phyloP scores from a whole-genome alignment of 345 rosid genomes.

The Turnera subulata region DNA sequence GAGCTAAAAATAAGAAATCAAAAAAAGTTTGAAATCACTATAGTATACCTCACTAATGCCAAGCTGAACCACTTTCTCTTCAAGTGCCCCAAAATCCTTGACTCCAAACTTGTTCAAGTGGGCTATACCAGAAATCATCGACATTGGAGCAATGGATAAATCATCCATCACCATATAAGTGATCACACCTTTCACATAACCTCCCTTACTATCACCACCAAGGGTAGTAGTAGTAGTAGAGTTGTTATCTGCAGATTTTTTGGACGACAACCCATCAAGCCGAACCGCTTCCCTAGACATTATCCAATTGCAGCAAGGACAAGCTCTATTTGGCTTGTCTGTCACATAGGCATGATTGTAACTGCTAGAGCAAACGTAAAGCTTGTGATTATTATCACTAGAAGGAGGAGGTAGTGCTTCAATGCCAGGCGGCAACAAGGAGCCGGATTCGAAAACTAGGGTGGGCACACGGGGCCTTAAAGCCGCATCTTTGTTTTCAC shows the following conservation, averaged over 20 bases:
- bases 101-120: neutral
- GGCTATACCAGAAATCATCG: conserved; percentile 13
- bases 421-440: no score
- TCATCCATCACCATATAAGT: conserved; percentile 35
- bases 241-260: no score
- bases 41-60: neutral
- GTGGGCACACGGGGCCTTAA: neutral
- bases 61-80: neutral
- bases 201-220: conserved; percentile 13
- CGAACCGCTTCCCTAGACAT: no score
- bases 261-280: no score
- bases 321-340: no score
- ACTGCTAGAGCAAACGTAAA: no score
- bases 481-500: neutral
- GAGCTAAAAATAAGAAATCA: neutral
- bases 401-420: no score
- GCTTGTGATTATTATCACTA: no score
- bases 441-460: no score
- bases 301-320: no score
- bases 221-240: no score
- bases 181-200: conserved; percentile 28
- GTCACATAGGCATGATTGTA: no score
- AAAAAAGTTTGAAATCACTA: neutral
- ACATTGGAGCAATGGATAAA: conserved; percentile 26
- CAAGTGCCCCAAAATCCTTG: neutral